Evolutionary conservation across 2,329 filamentous ascomycete species (phyloP).

Genomic region (Incumbomyces delicatus): DNA sequence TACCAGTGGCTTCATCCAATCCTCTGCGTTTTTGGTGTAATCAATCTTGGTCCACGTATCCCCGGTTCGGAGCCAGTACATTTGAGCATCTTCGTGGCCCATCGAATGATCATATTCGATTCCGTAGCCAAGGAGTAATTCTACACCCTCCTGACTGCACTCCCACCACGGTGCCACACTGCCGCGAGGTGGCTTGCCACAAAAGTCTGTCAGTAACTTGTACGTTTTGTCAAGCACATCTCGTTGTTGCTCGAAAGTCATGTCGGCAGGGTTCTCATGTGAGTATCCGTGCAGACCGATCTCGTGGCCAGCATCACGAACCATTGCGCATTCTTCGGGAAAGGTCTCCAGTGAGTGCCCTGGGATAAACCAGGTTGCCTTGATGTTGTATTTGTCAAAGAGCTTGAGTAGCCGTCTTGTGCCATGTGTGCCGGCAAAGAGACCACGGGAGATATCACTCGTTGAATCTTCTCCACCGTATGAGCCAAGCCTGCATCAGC

Average conservation of each 20-base stretch:
- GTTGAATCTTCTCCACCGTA: slow-evolving; percentile 65
- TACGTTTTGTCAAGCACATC: slow-evolving; percentile 71
- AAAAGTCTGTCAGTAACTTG: slow-evolving; percentile 61
- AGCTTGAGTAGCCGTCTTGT: slow-evolving; percentile 58
- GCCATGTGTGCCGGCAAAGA: slow-evolving; percentile 58
- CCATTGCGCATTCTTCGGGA: slow-evolving; percentile 52
- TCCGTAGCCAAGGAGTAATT: slow-evolving; percentile 34
- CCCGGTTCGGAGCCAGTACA: slow-evolving; percentile 35
- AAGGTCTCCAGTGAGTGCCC: slow-evolving; percentile 57
- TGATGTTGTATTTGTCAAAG: slow-evolving; percentile 63
- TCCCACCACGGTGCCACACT: slow-evolving; percentile 65
- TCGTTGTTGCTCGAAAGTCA: slow-evolving; percentile 65
- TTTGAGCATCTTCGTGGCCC: slow-evolving; percentile 36
- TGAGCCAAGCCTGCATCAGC: slow-evolving; percentile 43
- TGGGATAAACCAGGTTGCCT: slow-evolving; percentile 57
- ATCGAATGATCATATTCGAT: slow-evolving; percentile 46
- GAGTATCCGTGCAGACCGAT: slow-evolving; percentile 53
- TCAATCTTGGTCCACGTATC: slow-evolving; percentile 38
- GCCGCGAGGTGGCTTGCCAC: slow-evolving; percentile 58
- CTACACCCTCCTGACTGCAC: slow-evolving; percentile 54
- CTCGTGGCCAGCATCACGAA: slow-evolving; percentile 56
- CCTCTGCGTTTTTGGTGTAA: slow-evolving; percentile 32
- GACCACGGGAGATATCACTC: slow-evolving; percentile 62
- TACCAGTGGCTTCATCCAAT: slow-evolving; percentile 43
- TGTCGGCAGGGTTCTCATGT: slow-evolving; percentile 62